Conservation (phyloP, 2,329 filamentous ascomycete genomes). For the Colletotrichum sp. region DNA sequence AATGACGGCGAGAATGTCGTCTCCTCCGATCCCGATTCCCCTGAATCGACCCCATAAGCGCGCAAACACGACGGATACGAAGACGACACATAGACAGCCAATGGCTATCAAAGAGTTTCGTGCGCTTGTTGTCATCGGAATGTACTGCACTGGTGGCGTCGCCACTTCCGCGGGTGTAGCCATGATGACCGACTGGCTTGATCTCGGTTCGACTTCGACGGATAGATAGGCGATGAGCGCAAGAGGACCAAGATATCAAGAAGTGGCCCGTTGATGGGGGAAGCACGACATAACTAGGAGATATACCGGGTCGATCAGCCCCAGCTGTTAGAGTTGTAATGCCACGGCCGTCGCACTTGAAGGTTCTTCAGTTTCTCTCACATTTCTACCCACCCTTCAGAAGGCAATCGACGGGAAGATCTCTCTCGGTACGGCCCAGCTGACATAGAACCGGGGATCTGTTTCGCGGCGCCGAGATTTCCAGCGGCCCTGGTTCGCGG, state of each 20-base stretch:
- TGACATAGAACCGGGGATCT: neutral
- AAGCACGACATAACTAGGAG: neutral
- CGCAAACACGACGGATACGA: neutral
- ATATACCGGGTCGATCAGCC: neutral
- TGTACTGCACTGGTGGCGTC: neutral
- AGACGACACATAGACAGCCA: slow-evolving; percentile 7
- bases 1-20: slow-evolving; percentile 15
- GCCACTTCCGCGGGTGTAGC: neutral
- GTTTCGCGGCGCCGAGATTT: neutral
- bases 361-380: neutral
- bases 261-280: neutral
- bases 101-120: slow-evolving; percentile 17
- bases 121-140: slow-evolving; percentile 18
- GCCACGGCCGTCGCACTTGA: neutral
- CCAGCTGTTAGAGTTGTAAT: neutral
- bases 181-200: neutral
- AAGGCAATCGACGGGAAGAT: neutral
- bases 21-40: slow-evolving; percentile 17
- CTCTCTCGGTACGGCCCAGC: neutral
- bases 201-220: neutral
- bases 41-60: slow-evolving; percentile 13
- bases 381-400: neutral
- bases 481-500: neutral
- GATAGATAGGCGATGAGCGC: neutral
- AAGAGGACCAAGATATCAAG: neutral